Conservation (phyloP, 176 grass and related monocot species). For the Dendrocalamus sinicus region DNA sequence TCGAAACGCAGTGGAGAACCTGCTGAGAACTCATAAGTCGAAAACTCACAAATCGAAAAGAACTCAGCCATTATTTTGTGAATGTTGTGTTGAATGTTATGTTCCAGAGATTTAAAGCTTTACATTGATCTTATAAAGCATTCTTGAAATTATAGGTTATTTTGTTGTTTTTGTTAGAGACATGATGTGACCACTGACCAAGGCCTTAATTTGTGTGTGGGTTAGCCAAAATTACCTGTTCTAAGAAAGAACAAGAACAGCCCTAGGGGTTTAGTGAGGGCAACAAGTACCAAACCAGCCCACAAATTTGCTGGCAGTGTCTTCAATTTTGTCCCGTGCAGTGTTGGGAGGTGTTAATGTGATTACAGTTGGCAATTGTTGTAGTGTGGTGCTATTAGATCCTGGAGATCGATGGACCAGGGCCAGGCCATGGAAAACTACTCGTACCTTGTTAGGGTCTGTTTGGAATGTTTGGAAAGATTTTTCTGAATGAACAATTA, state of each 20-base stretch:
- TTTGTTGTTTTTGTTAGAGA: background rate
- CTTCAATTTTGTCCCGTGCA: background rate
- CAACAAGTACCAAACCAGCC: background rate
- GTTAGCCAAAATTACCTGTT: background rate
- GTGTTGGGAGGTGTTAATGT: background rate
- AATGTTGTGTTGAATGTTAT: background rate
- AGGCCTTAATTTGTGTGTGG: background rate
- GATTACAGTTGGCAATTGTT: conserved; percentile 14
- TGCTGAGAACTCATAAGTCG: too few relatives aligned
- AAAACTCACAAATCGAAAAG: too few relatives aligned
- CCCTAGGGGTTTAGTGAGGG: background rate
- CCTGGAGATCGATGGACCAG: background rate
- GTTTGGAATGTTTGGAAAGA: background rate
- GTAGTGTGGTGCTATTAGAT: background rate
- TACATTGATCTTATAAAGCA: background rate
- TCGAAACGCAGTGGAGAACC: too few relatives aligned
- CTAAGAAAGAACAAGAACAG: background rate
- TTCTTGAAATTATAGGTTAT: background rate
- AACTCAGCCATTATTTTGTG: background rate
- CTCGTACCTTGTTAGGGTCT: background rate
- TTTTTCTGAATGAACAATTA: background rate
- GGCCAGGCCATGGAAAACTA: background rate
- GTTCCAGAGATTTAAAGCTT: background rate
- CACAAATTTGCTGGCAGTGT: background rate
- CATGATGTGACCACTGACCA: background rate